Conservation (phyloP, 768 basidiomycete species). For the Leccinum disarticulatum region DNA sequence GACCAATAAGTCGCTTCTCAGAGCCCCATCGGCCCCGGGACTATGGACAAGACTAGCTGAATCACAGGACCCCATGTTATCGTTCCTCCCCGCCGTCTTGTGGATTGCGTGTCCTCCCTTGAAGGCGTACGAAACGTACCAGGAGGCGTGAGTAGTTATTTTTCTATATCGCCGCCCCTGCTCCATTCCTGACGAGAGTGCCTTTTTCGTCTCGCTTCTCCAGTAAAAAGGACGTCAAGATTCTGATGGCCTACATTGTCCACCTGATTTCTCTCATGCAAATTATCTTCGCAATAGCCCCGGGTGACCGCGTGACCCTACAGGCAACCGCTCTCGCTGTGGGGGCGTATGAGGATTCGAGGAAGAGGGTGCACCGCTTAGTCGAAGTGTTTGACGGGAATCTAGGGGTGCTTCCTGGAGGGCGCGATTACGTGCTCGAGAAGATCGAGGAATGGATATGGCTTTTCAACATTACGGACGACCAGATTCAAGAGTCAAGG, state of each 20-base stretch:
- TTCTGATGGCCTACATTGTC: constrained; percentile 16
- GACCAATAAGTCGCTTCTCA: background rate
- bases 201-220: background rate
- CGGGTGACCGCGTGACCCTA: background rate
- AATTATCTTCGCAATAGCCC: constrained; percentile 4
- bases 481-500: constrained; percentile 4
- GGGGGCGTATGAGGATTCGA: background rate
- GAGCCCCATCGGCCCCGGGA: constrained; percentile 2
- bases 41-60: background rate
- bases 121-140: background rate
- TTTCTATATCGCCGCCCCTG: background rate
- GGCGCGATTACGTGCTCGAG: constrained; percentile 12
- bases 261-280: constrained; percentile 21
- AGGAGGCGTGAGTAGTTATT: constrained; percentile 8
- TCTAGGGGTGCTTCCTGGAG: background rate
- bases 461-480: constrained; percentile 12
- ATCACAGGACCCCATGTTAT: constrained; percentile 1
- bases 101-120: background rate
- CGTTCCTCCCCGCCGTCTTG: background rate
- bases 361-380: background rate
- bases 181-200: background rate
- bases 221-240: constrained; percentile 11
- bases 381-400: constrained; percentile 6
- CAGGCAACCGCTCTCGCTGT: background rate
- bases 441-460: constrained; percentile 14